Evolutionary conservation across 805 yeast species (phyloP).

Genomic region (Metschnikowia colocasiae): DNA sequence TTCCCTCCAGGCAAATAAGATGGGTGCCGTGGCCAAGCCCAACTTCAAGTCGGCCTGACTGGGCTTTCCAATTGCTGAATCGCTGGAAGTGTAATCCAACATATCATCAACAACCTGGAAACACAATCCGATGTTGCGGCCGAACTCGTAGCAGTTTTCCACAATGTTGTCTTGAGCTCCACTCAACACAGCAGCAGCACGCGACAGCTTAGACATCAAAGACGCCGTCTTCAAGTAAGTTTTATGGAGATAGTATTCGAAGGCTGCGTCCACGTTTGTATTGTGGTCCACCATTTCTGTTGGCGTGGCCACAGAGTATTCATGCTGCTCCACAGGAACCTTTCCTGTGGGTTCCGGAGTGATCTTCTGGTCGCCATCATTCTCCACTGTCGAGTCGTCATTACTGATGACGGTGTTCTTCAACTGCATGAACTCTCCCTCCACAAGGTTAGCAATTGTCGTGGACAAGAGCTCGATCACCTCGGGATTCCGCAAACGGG

Average conservation of each 20-base stretch:
- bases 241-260: conserved; percentile 91
- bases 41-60: conserved; percentile 91
- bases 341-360: conserved; percentile 60
- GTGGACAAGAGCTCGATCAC: conserved; percentile 94
- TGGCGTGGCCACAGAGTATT: conserved; percentile 45
- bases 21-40: conserved; percentile 97
- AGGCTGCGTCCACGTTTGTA: conserved; percentile 77
- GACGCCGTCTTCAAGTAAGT: conserved; percentile 95
- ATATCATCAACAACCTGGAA: conserved; percentile 96
- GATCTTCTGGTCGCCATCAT: conserved; percentile 42
- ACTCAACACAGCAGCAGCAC: conserved; percentile 89
- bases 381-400: conserved; percentile 47
- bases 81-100: conserved; percentile 90
- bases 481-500: conserved; percentile 92
- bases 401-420: conserved; percentile 74
- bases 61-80: conserved; percentile 85
- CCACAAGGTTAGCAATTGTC: conserved; percentile 93
- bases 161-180: conserved; percentile 75
- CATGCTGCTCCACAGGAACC: conserved; percentile 58
- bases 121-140: conserved; percentile 89
- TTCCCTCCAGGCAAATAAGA: conserved; percentile 88
- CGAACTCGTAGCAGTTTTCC: conserved; percentile 85
- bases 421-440: conserved; percentile 98
- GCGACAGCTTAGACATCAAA: conserved; percentile 85
- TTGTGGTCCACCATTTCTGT: conserved; percentile 48